A percentile compares a stretch with the other conserved stretches of the same genome.
phyloP scores from a whole-genome alignment of 139 green algal species.

The Ulvella scutata region DNA sequence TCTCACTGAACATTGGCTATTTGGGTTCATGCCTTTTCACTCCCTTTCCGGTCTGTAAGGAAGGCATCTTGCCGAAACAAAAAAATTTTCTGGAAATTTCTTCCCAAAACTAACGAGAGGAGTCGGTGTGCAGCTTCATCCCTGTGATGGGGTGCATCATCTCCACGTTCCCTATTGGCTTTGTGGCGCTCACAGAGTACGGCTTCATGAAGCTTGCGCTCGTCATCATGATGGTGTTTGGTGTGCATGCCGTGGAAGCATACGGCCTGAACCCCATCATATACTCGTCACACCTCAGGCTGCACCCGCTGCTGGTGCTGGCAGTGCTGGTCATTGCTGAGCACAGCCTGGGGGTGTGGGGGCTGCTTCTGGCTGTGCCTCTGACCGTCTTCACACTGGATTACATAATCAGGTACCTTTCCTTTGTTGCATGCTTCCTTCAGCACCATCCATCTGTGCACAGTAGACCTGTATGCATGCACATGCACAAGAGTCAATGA shows the following conservation, averaged over 20 bases:
- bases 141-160: slow-evolving; percentile 83
- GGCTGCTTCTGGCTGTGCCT: slow-evolving; percentile 81
- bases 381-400: slow-evolving; percentile 81
- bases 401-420: slow-evolving; percentile 66
- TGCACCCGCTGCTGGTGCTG: slow-evolving; percentile 80
- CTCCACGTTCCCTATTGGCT: slow-evolving; percentile 72
- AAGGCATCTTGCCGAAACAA: no score
- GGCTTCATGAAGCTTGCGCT: slow-evolving; percentile 80
- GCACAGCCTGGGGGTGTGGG: slow-evolving; percentile 83
- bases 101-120: no score
- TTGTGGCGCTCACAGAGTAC: slow-evolving; percentile 75
- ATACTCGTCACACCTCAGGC: slow-evolving; percentile 82
- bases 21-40: no score
- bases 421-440: no score
- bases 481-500: no score
- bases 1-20: no score
- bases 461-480: no score
- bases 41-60: no score
- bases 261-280: slow-evolving; percentile 72
- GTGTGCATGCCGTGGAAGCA: slow-evolving; percentile 67
- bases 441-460: no score
- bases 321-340: slow-evolving; percentile 52
- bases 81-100: no score
- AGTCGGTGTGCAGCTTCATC: slow-evolving; percentile 74
- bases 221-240: slow-evolving; percentile 67